phyloP scores from a whole-genome alignment of 176 grass and related monocot genomes.

The Eragrostis curvula region DNA sequence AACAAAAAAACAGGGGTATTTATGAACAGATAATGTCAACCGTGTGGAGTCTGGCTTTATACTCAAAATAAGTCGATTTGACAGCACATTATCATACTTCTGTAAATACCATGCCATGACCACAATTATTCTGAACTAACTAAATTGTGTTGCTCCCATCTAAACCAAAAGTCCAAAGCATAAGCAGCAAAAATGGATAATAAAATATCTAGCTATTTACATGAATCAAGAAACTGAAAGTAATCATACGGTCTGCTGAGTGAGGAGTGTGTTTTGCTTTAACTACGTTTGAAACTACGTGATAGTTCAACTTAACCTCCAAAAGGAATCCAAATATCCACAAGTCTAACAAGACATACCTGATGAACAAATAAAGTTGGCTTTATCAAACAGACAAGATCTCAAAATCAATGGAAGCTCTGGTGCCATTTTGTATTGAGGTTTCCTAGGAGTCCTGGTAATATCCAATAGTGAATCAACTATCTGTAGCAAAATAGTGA shows the following conservation, averaged over 20 bases:
- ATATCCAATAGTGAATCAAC: constrained; percentile 86
- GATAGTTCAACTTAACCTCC: constrained; percentile 22
- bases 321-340: neutral
- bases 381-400: constrained; percentile 75
- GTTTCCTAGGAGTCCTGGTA: constrained; percentile 69
- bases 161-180: neutral
- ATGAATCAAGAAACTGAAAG: constrained; percentile 1
- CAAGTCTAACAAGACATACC: constrained; percentile 48
- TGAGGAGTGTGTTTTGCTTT: constrained; percentile 1
- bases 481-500: constrained; percentile 62
- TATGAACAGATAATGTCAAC: neutral
- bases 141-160: neutral
- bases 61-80: neutral
- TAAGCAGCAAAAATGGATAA: neutral
- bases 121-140: constrained; percentile 10
- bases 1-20: constrained; percentile 2
- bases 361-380: constrained; percentile 80
- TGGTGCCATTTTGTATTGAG: constrained; percentile 93
- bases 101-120: neutral
- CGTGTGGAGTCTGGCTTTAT: neutral
- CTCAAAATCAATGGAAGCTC: constrained; percentile 83
- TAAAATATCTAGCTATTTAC: constrained; percentile 8
- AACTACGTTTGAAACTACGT: neutral
- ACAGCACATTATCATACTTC: neutral
- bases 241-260: neutral